A percentile compares a stretch with the other conserved stretches of the same genome.
These are phyloP conservation scores for Tolypocladium amazonense DNA, from an alignment of 2,329 filamentous ascomycete species.

Conservation along the genomic window DNA sequence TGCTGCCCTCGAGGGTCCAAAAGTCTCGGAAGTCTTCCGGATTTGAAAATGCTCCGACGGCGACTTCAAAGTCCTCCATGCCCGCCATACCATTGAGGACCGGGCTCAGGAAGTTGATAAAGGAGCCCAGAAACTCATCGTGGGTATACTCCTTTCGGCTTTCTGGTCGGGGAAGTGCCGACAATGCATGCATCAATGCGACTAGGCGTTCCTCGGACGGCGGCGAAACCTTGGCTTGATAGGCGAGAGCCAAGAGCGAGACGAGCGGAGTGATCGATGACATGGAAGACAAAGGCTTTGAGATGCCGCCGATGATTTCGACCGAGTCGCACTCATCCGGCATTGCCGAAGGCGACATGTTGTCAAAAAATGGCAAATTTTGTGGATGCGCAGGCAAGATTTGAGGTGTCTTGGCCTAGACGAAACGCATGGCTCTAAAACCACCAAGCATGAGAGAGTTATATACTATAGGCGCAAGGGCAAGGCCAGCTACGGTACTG, in stretches of 20 bases:
- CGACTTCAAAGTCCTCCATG: conserved; percentile 19
- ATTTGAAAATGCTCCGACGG: conserved; percentile 18
- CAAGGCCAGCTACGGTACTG: neutral
- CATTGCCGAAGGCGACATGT: conserved; percentile 11
- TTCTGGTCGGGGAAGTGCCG: conserved; percentile 3
- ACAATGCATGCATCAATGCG: conserved; percentile 22
- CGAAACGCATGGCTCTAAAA: too few relatives aligned
- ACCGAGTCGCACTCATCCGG: conserved; percentile 12
- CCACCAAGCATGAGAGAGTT: neutral
- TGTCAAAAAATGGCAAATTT: conserved; percentile 23
- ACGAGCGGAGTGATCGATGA: conserved; percentile 20
- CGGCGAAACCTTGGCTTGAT: conserved; percentile 15
- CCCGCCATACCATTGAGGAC: conserved; percentile 24
- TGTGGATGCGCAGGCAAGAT: neutral
- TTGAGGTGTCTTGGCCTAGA: neutral
- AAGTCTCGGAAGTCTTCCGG: conserved; percentile 23
- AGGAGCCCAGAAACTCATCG: conserved; percentile 19
- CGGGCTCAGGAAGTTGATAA: conserved; percentile 15
- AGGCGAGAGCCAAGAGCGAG: conserved; percentile 21
- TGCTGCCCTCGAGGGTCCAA: conserved; percentile 21
- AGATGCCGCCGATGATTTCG: conserved; percentile 18
- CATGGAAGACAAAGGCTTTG: conserved; percentile 18
- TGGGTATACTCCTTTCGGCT: conserved; percentile 6
- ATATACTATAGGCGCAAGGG: neutral
- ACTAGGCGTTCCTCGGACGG: conserved; percentile 16